Evolutionary conservation across 371 early-diverging fungal genomes (phyloP), one percentile per base, ranked within the genome.

Genomic region (Mortierella sp.): DNA sequence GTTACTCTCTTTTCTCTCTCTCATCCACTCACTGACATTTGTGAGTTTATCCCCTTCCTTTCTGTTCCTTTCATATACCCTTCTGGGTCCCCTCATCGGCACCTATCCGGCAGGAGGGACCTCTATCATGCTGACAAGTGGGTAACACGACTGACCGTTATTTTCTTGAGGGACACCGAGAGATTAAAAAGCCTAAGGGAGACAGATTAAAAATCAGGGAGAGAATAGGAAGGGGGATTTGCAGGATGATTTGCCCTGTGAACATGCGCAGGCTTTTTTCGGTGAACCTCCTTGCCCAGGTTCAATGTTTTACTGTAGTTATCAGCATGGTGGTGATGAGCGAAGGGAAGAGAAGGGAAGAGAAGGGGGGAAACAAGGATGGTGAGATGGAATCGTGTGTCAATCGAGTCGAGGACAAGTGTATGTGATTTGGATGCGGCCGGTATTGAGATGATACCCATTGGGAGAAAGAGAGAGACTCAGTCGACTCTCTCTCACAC

Each of bases 401-500:
- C 38, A 60, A 63, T 63, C 18, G 63, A 63, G 63, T 63, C 18
- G 63, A 7, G 7, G 21, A 21, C 48, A 11, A 3, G 0, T 48
- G 16, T 63, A 63, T 3, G 5, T 5, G 18, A 18, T 63, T 32
- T 6, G 35, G 6, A 32, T 32, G 63, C 16, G 63, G 2, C 32
- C 35, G 41, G 68, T 38, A 65, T 65, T 65, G 10, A 24, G 68
- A 73, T 73, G 51, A 35, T 48, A 8, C 24, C 63, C 14, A 18
- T 46, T 60, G 27, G 2, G 46, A 14, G 32, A 32, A 35, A n/a
- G n/a, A n/a, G 21, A 41, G 68, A 68, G 41, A 68, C 38, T 68
- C 48, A 48, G 16, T 41, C 49, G 43, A 32, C 75, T 68, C 65
- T 46, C 49, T 49, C 75, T 65, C 51, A 18, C 49, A 32, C 65